These are phyloP conservation scores for Cryptosporidium sp. DNA, from an alignment of 169 alveolate genomes.

Conservation along the genomic window DNA sequence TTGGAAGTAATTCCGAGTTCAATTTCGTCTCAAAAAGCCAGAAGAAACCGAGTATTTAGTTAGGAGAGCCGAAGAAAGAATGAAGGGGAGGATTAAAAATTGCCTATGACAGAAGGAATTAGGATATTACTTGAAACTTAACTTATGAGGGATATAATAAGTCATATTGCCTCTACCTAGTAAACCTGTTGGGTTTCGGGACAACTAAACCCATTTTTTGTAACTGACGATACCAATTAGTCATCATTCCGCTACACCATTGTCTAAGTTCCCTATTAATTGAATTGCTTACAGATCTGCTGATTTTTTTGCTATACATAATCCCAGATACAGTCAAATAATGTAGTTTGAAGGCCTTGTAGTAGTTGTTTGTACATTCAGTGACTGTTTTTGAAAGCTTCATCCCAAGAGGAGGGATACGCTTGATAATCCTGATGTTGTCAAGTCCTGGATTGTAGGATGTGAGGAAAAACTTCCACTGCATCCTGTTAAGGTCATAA, in stretches of 20 bases:
- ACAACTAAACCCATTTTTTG: slow-evolving; percentile 40
- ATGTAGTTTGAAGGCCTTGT: slow-evolving; percentile 26
- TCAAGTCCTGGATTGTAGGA: slow-evolving; percentile 23
- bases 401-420: slow-evolving; percentile 47
- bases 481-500: slow-evolving; percentile 58
- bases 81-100: background rate
- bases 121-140: background rate
- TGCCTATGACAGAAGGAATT: background rate
- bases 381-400: slow-evolving; percentile 31
- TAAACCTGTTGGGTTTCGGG: slow-evolving; percentile 30
- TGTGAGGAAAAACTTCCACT: slow-evolving; percentile 31
- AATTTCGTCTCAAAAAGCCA: slow-evolving; percentile 35
- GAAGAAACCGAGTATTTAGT: slow-evolving; percentile 5
- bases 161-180: slow-evolving; percentile 3
- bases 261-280: slow-evolving; percentile 43
- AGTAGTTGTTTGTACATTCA: slow-evolving; percentile 12
- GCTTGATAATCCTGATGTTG: slow-evolving; percentile 19
- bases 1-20: slow-evolving; percentile 54
- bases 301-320: slow-evolving; percentile 20
- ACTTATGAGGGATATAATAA: background rate
- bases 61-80: background rate
- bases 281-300: background rate
- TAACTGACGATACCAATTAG: slow-evolving; percentile 38
- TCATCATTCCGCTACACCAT: slow-evolving; percentile 67
- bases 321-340: slow-evolving; percentile 44